Base-by-base conservation (phyloP, 2,329 filamentous ascomycete genomes). In the Chrysoporthe puriensis region DNA sequence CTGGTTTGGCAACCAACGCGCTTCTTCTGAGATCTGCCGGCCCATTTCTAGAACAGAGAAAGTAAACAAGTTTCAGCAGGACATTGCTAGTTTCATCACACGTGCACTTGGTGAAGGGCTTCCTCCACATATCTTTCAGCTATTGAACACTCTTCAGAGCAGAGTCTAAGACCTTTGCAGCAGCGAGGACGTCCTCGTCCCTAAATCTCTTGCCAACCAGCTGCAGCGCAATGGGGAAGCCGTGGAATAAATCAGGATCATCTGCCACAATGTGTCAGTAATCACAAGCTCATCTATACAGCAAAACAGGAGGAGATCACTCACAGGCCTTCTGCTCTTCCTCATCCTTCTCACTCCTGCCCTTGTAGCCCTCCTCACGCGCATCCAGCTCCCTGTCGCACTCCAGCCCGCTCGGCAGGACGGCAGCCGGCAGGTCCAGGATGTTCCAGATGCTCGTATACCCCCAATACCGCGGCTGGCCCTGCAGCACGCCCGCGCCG, bases 361-460 rank as follows among this genome's bases (percentile, higher is more conserved):
- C 69, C 43, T 36, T 34, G 32, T 70, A 67, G 1, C 18, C 63
- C 21, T 60, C 64, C 2, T 70, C 69, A 36, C 21, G 65, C 50
- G 40, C 63, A 61, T 69, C 68, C 44, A 68, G 40, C 0, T 6
- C 16, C 9, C 50, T 60, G n/a, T 69, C 66, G 32, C 65, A 64
- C 4, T 14, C 40, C n/a, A 69, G 8, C 11, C 68, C 68, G 18
- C 70, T 73, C 43, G 72, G 73, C 14, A 74, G 54, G 9, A 73
- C 66, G 18, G 57, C 62, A 46, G 67, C 62, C 18, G 73, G 72
- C 32, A 71, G 57, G 42, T 74, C 72, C 5, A 74, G 52, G 11
- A 73, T 68, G 44, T 73, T 73, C 67, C 70, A 74, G 63, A 74
- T 71, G 14, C 70, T 67, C 2, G 72, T 73, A 36, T 73, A 74